These are phyloP conservation scores for Saccharomyces eubayanus DNA, from an alignment of 805 yeast species.

Conservation along the genomic window DNA sequence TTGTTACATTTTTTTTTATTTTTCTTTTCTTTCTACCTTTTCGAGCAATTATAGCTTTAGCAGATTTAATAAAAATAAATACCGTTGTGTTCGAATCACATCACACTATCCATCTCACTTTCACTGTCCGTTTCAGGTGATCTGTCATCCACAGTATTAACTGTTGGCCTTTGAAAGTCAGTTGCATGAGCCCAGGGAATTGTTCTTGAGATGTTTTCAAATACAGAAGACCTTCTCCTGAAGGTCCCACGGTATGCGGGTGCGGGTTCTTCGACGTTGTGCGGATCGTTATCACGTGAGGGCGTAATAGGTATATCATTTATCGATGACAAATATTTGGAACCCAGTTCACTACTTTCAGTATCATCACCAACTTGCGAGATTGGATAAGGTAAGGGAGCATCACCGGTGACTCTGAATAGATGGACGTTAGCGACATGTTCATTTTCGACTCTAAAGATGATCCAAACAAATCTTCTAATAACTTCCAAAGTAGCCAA, in stretches of 20 bases:
- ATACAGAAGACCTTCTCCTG: conserved; percentile 21
- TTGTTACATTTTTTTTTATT: neutral
- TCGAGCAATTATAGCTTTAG: neutral
- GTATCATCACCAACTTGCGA: neutral
- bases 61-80: neutral
- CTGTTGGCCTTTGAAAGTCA: conserved; percentile 66
- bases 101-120: conserved; percentile 13
- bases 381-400: conserved; percentile 69
- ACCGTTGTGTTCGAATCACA: neutral
- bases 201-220: conserved; percentile 32
- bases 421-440: conserved; percentile 84
- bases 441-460: conserved; percentile 92
- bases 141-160: neutral
- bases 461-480: conserved; percentile 82
- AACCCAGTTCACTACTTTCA: neutral
- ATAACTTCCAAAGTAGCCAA: conserved; percentile 76
- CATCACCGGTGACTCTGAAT: conserved; percentile 80
- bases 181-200: conserved; percentile 72
- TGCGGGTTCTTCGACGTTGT: conserved; percentile 14
- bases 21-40: neutral
- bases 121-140: conserved; percentile 18
- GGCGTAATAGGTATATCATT: neutral
- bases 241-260: conserved; percentile 17
- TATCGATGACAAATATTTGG: neutral
- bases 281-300: neutral